Percentiles rank a stretch among this genome's conserved stretches.
phyloP scores from a whole-genome alignment of 1,284 basidiomycete genomes.

The Hemileia vastatrix region DNA sequence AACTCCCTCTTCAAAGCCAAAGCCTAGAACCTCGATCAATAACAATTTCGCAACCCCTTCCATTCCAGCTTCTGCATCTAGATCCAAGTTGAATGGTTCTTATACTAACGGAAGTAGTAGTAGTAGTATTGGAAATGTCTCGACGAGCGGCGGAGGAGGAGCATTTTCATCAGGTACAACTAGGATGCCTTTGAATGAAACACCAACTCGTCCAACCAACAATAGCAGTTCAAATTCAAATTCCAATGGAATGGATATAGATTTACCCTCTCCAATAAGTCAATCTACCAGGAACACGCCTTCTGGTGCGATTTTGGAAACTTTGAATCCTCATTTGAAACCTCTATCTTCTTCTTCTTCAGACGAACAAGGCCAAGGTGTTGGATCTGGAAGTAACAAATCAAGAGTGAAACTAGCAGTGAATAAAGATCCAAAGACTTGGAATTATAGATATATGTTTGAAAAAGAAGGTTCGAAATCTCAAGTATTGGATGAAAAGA shows the following conservation, averaged over 20 bases:
- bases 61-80: not conserved
- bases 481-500: conserved; percentile 71
- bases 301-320: too few relatives aligned
- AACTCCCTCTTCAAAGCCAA: not conserved
- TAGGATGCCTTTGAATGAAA: not conserved
- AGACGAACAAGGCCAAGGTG: too few relatives aligned
- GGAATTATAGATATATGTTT: conserved; percentile 70
- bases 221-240: not conserved
- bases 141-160: not conserved
- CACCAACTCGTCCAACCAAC: not conserved
- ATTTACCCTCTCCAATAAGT: conserved; percentile 21
- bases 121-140: not conserved
- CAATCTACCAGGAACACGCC: not conserved
- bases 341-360: too few relatives aligned
- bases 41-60: not conserved
- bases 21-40: not conserved
- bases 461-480: conserved; percentile 73
- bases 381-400: too few relatives aligned
- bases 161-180: not conserved
- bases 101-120: not conserved
- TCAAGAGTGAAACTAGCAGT: too few relatives aligned
- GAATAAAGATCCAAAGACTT: not conserved
- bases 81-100: not conserved
- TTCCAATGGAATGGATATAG: conserved; percentile 15
- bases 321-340: too few relatives aligned